Percentiles rank a stretch among this genome's conserved stretches.
phyloP scores from a whole-genome alignment of 257 asterid species.

The Voacanga thouarsii region DNA sequence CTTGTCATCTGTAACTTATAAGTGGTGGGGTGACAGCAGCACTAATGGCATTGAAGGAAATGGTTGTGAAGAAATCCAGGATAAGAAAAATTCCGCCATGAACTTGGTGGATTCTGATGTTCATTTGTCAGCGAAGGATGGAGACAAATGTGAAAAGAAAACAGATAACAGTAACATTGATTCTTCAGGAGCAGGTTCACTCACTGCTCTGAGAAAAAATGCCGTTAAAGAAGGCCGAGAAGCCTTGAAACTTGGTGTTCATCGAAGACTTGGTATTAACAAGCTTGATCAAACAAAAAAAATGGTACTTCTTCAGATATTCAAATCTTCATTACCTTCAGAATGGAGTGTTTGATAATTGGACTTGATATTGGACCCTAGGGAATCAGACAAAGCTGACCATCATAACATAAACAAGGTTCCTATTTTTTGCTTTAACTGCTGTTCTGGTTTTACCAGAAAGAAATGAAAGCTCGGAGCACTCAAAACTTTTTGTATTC shows the following conservation, averaged over 20 bases:
- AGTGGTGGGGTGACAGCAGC: slow-evolving; percentile 66
- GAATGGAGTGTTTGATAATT: slow-evolving; percentile 30
- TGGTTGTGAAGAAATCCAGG: background rate
- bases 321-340: slow-evolving; percentile 53
- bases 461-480: background rate
- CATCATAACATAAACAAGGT: background rate
- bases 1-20: slow-evolving; percentile 49
- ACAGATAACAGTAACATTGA: slow-evolving; percentile 15
- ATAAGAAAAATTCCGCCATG: slow-evolving; percentile 1
- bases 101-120: background rate
- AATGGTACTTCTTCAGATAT: slow-evolving; percentile 48
- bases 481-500: background rate
- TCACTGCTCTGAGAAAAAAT: slow-evolving; percentile 50
- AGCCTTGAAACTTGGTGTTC: slow-evolving; percentile 51
- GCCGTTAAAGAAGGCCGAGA: slow-evolving; percentile 51
- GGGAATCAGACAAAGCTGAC: background rate
- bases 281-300: slow-evolving; percentile 39
- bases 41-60: slow-evolving; percentile 4
- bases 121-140: slow-evolving; percentile 2
- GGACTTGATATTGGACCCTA: slow-evolving; percentile 21
- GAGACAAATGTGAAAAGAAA: slow-evolving; percentile 20
- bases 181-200: slow-evolving; percentile 25
- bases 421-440: background rate
- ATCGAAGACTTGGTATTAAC: slow-evolving; percentile 28
- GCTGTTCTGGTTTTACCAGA: background rate